These are phyloP conservation scores for Bretschneidera sinensis DNA, from an alignment of 345 rosid genomes.

Conservation along the genomic window DNA sequence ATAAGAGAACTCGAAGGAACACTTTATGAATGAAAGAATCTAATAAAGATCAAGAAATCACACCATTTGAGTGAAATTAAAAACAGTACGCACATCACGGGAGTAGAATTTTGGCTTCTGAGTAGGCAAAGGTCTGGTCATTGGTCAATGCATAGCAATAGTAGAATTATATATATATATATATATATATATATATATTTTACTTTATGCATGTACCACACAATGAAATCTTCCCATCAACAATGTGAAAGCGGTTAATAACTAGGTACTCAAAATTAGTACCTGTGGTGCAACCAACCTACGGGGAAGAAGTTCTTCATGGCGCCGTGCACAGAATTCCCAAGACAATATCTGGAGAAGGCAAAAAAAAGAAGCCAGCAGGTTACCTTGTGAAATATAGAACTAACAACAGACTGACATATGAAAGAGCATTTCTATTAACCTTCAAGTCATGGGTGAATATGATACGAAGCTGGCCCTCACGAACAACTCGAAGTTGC, in stretches of 20 bases:
- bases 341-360: slow-evolving; percentile 73
- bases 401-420: neutral
- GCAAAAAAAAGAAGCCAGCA: slow-evolving; percentile 12
- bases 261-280: slow-evolving; percentile 4
- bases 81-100: neutral
- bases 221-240: neutral
- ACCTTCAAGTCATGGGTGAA: slow-evolving; percentile 94
- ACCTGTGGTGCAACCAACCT: slow-evolving; percentile 97
- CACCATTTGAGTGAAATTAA: neutral
- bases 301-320: slow-evolving; percentile 95
- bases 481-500: slow-evolving; percentile 95
- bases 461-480: slow-evolving; percentile 89
- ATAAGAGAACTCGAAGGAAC: neutral
- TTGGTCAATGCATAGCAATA: no score
- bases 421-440: slow-evolving; percentile 10
- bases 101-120: neutral
- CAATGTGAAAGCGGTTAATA: slow-evolving; percentile 7
- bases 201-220: neutral
- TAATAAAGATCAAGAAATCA: neutral
- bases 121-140: no score
- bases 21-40: neutral
- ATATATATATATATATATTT: no score
- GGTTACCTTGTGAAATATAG: slow-evolving; percentile 7
- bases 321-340: slow-evolving; percentile 95
- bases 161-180: no score